Base-by-base conservation (phyloP, 306 rosid genomes). In the Cotoneaster glaucophyllus region DNA sequence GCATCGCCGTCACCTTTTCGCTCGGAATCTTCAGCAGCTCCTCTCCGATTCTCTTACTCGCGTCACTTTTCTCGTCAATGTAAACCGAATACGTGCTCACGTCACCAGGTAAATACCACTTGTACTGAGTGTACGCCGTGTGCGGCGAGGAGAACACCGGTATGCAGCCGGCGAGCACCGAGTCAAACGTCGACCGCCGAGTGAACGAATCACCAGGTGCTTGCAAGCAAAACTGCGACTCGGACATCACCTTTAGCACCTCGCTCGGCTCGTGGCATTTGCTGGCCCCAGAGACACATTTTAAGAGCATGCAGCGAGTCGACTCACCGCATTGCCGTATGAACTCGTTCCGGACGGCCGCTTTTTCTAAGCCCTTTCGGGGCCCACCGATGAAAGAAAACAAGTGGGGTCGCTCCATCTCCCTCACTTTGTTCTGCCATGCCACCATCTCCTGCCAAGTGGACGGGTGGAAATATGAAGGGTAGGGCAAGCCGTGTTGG, bases 391-490 rank as follows among this genome's bases (percentile, higher is more conserved):
- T 59, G 69, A 73, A 73, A n/a, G 77, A 73, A 19, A 73, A 73
- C 8, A 73, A 29, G 44, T 73, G 3, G 26, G 77, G 59, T 4
- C 69, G 44, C 3, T 21, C 0, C 43, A 29, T 44, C 3, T 0
- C 1, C 3, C 81, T 44, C 58, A 91, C 44, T 19, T 0, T 50
- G 10, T 68, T 50, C 53, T 91, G 91, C 98, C 97, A 91, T 73
- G 53, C 70, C 50, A 59, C 2, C 76, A 84, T 53, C 15, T 91
- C 86, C 0, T 26, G 9, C 5, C 64, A 17, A 9, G 82, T 80
- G 26, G 32, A 67, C 0, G 98, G 97, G 72, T 93, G 98, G 50
- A 87, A 93, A 64, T 93, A 93, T 0, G 98, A 93, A 9, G 97
- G 91, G 89, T 93, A 93, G 19, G 98, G 96, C 1, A 93, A 82